Conservation (phyloP, 1,284 basidiomycete genomes). For the Fomitiporia mediterranea region DNA sequence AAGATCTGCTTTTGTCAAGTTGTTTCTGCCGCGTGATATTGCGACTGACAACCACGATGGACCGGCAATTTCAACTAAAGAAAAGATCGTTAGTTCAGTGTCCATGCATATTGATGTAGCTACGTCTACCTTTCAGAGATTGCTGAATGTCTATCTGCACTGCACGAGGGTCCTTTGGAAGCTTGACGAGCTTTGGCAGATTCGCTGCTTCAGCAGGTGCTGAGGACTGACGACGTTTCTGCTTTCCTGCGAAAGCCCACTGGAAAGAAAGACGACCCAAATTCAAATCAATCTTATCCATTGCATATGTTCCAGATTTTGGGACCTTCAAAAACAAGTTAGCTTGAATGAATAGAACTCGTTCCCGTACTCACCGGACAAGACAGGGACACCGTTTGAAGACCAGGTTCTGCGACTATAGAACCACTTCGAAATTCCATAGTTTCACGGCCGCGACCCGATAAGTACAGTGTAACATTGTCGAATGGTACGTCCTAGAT, state of each 20-base stretch:
- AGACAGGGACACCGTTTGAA: conserved; percentile 50
- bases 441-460: conserved; percentile 54
- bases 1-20: conserved; percentile 47
- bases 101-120: background rate
- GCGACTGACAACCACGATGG: conserved; percentile 48
- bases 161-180: conserved; percentile 11
- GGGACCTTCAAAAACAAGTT: conserved; percentile 9
- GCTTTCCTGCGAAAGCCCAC: conserved; percentile 4
- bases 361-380: conserved; percentile 63
- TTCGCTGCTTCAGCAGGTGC: background rate
- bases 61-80: conserved; percentile 63
- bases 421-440: conserved; percentile 43
- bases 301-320: conserved; percentile 2
- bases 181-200: conserved; percentile 10
- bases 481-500: conserved; percentile 45
- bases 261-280: conserved; percentile 16
- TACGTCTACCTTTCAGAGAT: conserved; percentile 51
- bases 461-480: conserved; percentile 45
- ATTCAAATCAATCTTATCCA: conserved; percentile 3
- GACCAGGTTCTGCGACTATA: conserved; percentile 46
- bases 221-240: conserved; percentile 1
- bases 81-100: conserved; percentile 14
- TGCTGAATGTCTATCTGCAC: conserved; percentile 31
- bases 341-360: background rate
- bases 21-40: conserved; percentile 63